Base-by-base conservation (phyloP, 2,329 filamentous ascomycete species). In the Arachnomyces sp. region DNA sequence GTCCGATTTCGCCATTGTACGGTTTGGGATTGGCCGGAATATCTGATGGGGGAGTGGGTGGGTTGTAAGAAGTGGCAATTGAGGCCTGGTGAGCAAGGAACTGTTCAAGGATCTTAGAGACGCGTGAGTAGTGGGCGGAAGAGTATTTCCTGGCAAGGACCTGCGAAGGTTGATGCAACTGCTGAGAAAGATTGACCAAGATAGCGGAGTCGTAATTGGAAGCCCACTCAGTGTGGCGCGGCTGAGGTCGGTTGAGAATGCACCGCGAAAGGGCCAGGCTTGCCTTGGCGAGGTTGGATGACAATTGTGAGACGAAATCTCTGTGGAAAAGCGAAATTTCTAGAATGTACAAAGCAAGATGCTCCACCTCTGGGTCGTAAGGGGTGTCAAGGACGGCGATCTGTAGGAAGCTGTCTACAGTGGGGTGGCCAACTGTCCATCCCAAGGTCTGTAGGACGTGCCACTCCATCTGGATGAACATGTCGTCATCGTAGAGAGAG, bases 381-480 rank as follows among this genome's bases (percentile, higher is more conserved):
- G 69, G 65, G 15, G 69, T 69, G 61, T 94, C 86, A 34, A 84
- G 77, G 30, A 93, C 77, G 46, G 90, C 87, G 46, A 95, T 71
- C 58, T 94, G 84, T 34, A 93, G 76, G 67, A 95, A 98, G 61
- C 83, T 85, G 65, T 96, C 90, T 50, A 95, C 85, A 18, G 92
- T 96, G 1, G 92, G 89, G 67, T 96, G 90, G 40, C 92, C 92
- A 51, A 98, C 84, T 51, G 82, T 80, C 92, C 92, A 98, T 61
- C 93, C 87, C 44, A 98, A 77, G 1, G 92, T 98, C 68, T 95
- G 93, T 53, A 98, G 76, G 29, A 98, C 90, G 64, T 98, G 92
- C 89, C 93, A 96, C 70, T 98, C 92, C 92, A 98, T 98, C 66
- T 98, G 92, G 8, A 89, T 90, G 69, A 98, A 98, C 92, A 98